Percentiles rank a stretch among this genome's conserved stretches.
Conservation (phyloP, 257 asterid species). For the Haberlea rhodopensis region DNA sequence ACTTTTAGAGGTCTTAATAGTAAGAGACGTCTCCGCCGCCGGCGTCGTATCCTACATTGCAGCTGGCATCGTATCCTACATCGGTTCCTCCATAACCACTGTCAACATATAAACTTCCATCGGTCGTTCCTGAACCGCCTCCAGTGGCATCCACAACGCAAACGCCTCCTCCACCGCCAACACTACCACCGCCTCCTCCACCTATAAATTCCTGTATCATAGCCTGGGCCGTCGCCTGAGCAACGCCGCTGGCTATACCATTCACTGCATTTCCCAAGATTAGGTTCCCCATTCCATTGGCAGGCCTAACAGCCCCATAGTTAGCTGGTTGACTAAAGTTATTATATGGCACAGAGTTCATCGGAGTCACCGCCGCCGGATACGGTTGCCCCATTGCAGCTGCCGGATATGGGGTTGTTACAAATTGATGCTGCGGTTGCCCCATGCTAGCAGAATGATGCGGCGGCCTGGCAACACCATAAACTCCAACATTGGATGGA, state of each 20-base stretch:
- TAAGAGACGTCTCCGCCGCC: conserved; percentile 29
- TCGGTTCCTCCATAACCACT: conserved; percentile 24
- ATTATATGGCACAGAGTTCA: conserved; percentile 4
- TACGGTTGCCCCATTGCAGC: conserved; percentile 19
- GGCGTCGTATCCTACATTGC: conserved; percentile 32
- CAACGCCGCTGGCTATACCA: conserved; percentile 36
- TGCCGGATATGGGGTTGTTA: neutral
- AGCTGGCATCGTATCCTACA: conserved; percentile 30
- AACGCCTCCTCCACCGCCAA: neutral
- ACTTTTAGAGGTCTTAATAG: neutral
- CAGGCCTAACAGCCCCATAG: conserved; percentile 19
- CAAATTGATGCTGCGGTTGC: conserved; percentile 20
- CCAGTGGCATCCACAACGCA: conserved; percentile 16
- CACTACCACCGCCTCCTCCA: conserved; percentile 8
- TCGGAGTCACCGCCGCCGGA: neutral
- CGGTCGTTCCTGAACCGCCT: conserved; percentile 13
- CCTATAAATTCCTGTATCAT: conserved; percentile 35
- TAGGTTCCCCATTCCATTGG: conserved; percentile 28
- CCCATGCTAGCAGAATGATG: conserved; percentile 14
- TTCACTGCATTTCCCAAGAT: conserved; percentile 19
- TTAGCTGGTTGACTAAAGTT: conserved; percentile 9
- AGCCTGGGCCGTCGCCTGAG: conserved; percentile 36
- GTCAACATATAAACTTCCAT: conserved; percentile 19
- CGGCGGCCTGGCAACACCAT: conserved; percentile 10
- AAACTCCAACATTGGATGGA: neutral